These are phyloP conservation scores for Rhodotorula sp. DNA, from an alignment of 1,284 basidiomycete species.

Conservation along the genomic window DNA sequence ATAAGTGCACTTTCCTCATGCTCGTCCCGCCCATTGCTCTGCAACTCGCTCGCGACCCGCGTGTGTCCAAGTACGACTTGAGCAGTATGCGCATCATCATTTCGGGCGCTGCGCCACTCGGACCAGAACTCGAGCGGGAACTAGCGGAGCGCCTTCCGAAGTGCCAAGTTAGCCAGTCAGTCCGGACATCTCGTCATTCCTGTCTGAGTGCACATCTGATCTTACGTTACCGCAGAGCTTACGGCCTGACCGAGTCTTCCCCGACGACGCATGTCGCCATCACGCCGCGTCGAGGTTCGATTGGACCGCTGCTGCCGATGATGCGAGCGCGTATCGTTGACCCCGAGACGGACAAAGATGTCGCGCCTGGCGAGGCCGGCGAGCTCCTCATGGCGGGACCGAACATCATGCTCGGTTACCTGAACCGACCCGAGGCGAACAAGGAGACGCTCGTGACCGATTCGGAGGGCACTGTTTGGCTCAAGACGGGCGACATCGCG, in stretches of 20 bases:
- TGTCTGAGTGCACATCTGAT: too few relatives aligned
- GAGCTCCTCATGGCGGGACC: slow-evolving; percentile 74
- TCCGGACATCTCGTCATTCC: not conserved
- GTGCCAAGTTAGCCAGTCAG: slow-evolving; percentile 43
- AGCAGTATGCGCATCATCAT: slow-evolving; percentile 61
- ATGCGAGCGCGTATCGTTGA: slow-evolving; percentile 72
- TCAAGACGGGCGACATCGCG: slow-evolving; percentile 44
- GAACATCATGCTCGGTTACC: slow-evolving; percentile 45
- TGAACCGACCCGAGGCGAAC: slow-evolving; percentile 44
- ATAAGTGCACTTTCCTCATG: slow-evolving; percentile 62
- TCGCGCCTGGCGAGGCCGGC: slow-evolving; percentile 60
- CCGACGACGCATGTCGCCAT: slow-evolving; percentile 55
- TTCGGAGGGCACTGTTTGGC: slow-evolving; percentile 34
- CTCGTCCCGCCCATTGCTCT: slow-evolving; percentile 85
- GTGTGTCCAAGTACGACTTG: slow-evolving; percentile 69
- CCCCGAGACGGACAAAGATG: slow-evolving; percentile 54
- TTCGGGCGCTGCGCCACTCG: slow-evolving; percentile 80
- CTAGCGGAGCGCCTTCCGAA: slow-evolving; percentile 53
- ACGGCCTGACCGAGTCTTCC: slow-evolving; percentile 75
- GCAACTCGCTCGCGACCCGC: slow-evolving; percentile 60
- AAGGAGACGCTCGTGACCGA: slow-evolving; percentile 42
- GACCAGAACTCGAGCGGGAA: slow-evolving; percentile 60
- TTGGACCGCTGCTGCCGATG: slow-evolving; percentile 73
- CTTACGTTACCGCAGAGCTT: slow-evolving; percentile 54
- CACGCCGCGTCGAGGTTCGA: slow-evolving; percentile 58